Base-by-base conservation (phyloP, 2,329 filamentous ascomycete genomes). In the Fusarium dlaminii region DNA sequence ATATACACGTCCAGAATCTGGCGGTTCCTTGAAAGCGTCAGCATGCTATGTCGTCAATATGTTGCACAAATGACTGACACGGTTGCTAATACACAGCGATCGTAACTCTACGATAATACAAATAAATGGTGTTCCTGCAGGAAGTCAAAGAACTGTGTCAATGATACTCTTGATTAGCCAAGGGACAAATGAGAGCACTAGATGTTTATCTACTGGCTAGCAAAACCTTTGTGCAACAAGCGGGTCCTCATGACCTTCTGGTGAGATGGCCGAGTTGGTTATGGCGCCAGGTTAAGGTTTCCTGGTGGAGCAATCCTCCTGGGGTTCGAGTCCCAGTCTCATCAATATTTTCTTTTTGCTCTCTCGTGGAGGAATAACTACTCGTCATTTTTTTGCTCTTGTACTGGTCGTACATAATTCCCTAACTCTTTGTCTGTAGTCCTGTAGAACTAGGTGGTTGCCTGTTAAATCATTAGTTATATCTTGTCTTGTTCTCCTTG, bases 201-300 rank as follows among this genome's bases (percentile, higher is more conserved):
- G 8, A 4, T 55, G 6, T 4, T 17, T 68, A 68, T 68, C 0
- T 17, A 17, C 7, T 39, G 8, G 6, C 11, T 45, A 55, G 29
- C 3, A 37, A 29, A 5, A 0, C 1, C 0, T 6, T 6, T 10
- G 0, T 17, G 2, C 34, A 57, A 13, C 32, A 69, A 69, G 64
- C 39, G 64, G 66, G 57, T 69, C 64, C 40, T 18, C 22, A 18
- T 14, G 40, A 49, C 15, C 43, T 37, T 63, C 18, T 8, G 74
- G 74, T 76, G 66, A 76, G 73, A 76, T 76, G 74, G 74, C 74
- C 74, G 73, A 76, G 74, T 76, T 76, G 74, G 74, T 76, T 76
- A 68, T 68, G 63, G 66, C 66, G 66, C 55, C 66, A 68, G 66
- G 66, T 68, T 68, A 68, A 68, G 66, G 74, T 75, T 74, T 76